phyloP scores from a whole-genome alignment of 2,329 filamentous ascomycete genomes.

The Fusarium virguliforme region DNA sequence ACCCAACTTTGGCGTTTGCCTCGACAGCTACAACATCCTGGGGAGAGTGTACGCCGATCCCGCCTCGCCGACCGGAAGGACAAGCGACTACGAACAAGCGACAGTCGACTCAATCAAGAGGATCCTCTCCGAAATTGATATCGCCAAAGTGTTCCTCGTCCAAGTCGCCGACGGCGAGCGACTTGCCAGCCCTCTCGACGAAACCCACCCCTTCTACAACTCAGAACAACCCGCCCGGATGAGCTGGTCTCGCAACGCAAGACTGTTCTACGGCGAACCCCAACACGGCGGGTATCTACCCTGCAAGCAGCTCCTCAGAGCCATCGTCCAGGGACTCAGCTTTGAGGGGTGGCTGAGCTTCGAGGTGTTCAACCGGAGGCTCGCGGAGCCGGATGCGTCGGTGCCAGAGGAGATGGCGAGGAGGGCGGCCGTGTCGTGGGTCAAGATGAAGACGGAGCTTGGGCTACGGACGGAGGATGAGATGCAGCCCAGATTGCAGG shows the following conservation, averaged over 20 bases:
- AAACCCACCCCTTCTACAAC: constrained; percentile 58
- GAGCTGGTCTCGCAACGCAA: constrained; percentile 84
- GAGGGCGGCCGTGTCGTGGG: constrained; percentile 68
- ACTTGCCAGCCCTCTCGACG: constrained; percentile 72
- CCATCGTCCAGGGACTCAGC: constrained; percentile 75
- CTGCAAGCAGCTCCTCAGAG: constrained; percentile 71
- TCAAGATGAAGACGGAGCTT: constrained; percentile 61
- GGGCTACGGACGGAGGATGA: constrained; percentile 49
- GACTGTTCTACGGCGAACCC: constrained; percentile 71
- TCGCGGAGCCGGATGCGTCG: constrained; percentile 71
- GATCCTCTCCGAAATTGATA: constrained; percentile 70
- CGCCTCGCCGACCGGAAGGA: constrained; percentile 66
- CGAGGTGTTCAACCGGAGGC: constrained; percentile 73
- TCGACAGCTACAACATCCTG: constrained; percentile 86
- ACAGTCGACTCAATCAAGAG: constrained; percentile 69
- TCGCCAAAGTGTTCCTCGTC: constrained; percentile 80
- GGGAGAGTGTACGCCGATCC: constrained; percentile 82
- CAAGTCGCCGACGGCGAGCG: constrained; percentile 83
- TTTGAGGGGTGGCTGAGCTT: constrained; percentile 81
- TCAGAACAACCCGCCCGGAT: constrained; percentile 68
- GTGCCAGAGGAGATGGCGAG: constrained; percentile 72
- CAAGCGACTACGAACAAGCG: constrained; percentile 68
- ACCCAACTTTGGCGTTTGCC: constrained; percentile 81
- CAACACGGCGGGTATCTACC: constrained; percentile 78
- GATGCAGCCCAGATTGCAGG: constrained; percentile 51